Evolutionary conservation across 2,329 filamentous ascomycete species (phyloP), one percentile per base, ranked within the genome.

Genomic region (Aspergillus ochraceus): DNA sequence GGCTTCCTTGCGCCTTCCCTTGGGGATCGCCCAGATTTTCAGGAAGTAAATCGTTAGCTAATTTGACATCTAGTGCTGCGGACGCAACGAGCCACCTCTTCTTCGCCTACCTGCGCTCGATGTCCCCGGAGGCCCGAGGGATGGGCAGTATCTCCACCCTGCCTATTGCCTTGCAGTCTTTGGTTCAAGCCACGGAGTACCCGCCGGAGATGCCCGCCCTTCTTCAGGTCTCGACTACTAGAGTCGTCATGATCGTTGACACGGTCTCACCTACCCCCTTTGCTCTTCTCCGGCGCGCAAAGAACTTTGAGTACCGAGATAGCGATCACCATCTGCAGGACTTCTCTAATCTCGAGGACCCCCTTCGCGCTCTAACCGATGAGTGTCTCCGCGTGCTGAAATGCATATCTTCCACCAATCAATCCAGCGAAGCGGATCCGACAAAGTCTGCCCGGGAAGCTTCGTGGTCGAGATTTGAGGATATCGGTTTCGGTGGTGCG

Each of bases 21-120:
- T 49, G 50, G 12, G 39, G 24, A 53, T 49, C 59, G 59, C 20
- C 54, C 32, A 49, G 8, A 52, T 45, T 20, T 29, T 22, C 24
- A 8, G 8, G 26, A 46, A 24, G 10, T 17, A 20, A 45, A 20
- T 22, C 1, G 26, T 57, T 69, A 55, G 70, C 77, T 79, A 62
- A 79, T 69, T 53, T 54, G 24, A 14, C 58, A 64, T 29, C 12
- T 70, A 96, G 91, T 71, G 93, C 94, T 61, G 95, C 95, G 60
- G 92, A 98, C 82, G 95, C 95, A 56, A 92, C 94, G 20, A 97
- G 93, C 71, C 95, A 99, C 80, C 81, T 99, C 57, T 99, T 99
- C 82, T 99, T 99, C 73, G 95, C 95, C 58, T 99, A 98, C 74
- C 86, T 99, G 52, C 87, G 95, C 68, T 97, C 93, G 0, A 80